Percentiles rank a stretch among this genome's conserved stretches.
These are phyloP conservation scores for Bipolaris zeicola DNA, from an alignment of 2,329 filamentous ascomycete genomes.

Conservation along the genomic window DNA sequence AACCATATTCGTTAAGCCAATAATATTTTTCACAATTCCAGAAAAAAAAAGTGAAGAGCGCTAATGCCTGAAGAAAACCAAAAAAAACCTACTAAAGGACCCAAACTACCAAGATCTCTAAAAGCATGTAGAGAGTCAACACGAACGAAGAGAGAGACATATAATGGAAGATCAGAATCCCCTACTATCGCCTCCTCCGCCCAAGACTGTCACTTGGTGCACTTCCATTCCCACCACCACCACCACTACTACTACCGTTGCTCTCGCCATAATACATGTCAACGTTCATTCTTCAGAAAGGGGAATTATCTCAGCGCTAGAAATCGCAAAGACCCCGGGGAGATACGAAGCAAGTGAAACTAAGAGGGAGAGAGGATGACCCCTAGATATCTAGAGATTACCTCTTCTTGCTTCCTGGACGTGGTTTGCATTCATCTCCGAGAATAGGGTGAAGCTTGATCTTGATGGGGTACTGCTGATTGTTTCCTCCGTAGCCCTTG, in stretches of 20 bases:
- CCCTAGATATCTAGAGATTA: conserved; percentile 27
- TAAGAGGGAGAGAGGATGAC: not conserved
- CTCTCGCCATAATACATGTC: not conserved
- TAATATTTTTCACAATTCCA: not conserved
- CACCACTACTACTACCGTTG: not conserved
- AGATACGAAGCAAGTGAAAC: not conserved
- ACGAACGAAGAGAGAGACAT: not conserved
- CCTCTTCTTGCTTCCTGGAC: conserved; percentile 55
- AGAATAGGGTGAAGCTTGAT: conserved; percentile 57
- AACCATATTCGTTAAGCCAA: not conserved
- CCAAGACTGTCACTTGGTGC: not conserved
- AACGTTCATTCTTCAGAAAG: not conserved
- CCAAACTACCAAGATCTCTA: not conserved
- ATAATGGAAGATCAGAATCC: not conserved
- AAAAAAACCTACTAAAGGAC: not conserved
- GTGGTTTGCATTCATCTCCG: conserved; percentile 58
- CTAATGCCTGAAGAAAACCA: not conserved
- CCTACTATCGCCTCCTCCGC: not conserved
- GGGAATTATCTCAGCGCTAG: not conserved
- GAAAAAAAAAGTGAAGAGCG: not conserved
- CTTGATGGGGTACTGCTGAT: conserved; percentile 59
- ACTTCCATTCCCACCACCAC: not conserved
- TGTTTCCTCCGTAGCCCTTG: conserved; percentile 91
- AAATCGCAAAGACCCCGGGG: not conserved
- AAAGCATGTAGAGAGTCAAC: not conserved